Base-by-base conservation (phyloP, 441 rosid genomes). In the Bocquillonia castaneifolia region DNA sequence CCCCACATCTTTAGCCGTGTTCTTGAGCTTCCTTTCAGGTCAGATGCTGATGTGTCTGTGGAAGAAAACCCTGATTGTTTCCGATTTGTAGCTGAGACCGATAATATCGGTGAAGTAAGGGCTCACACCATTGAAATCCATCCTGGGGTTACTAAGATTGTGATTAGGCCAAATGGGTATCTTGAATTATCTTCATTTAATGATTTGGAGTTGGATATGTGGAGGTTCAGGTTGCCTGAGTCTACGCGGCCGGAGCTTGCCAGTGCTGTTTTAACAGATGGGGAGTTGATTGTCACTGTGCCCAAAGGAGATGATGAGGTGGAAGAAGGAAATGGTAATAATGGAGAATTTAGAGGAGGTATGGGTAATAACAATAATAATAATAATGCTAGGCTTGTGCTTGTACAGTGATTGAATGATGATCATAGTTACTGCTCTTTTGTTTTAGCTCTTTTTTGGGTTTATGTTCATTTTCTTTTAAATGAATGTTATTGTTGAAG, bases 1-100 rank as follows among this genome's bases (percentile, higher is more conserved):
- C 99, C 97, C 45, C 99, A 93, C 73, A 86, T 93, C 68, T 91
- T 91, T 77, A 81, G 79, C 83, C 88, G 97, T 68, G 92, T 91
- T 39, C 79, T 93, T 34, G 97, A 93, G 84, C 91, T 91, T 0
- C 99, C 99, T 12, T 88, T 93, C 69, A 77, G 93, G 75, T 85
- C 97, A 5, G 91, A 91, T 34, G 96, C 95, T 5, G 93, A 89
- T 17, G 99, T 93, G 15, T 69, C 76, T 47, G 84, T 93, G 59
- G 95, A 93, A 77, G 97, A 93, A 78, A 81, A 59, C 51, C 70
- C 81, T n/a, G 93, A 87, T 6, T 87, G 86, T 80, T 91, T 93
- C 81, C 80, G 88, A 36, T 94, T 94, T 78, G 84, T 86, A 31
- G 97, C 87, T 12, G 92, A 85, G 72, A 90, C 94, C 3, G 92